phyloP scores from a whole-genome alignment of 2,329 filamentous ascomycete genomes.

The Neoascochyta sp. region DNA sequence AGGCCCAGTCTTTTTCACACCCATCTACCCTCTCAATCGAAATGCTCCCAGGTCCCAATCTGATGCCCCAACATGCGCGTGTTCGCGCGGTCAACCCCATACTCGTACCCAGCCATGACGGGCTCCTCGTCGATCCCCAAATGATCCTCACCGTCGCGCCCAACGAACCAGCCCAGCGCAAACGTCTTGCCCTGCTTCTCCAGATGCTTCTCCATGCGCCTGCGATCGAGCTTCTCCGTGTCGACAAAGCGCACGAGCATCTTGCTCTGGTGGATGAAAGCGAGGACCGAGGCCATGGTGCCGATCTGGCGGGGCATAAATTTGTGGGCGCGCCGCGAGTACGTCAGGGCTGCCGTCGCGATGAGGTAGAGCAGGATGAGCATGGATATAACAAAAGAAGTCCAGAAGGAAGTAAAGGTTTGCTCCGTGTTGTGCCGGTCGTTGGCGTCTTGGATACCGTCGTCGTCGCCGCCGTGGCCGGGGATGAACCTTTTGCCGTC shows the following conservation, averaged over 20 bases:
- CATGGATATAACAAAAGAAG: constrained; percentile 59
- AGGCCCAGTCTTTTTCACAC: too few species aligned
- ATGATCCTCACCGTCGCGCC: constrained; percentile 68
- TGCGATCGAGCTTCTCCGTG: constrained; percentile 60
- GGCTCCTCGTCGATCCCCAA: constrained; percentile 77
- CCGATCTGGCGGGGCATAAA: constrained; percentile 76
- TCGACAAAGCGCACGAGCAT: constrained; percentile 73
- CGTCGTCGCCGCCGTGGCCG: constrained; percentile 18
- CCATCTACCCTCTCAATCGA: too few species aligned
- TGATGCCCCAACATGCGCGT: constrained; percentile 28
- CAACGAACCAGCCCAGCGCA: constrained; percentile 72
- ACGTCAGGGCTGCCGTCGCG: constrained; percentile 57
- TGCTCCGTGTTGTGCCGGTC: constrained; percentile 39
- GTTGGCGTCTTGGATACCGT: constrained; percentile 5
- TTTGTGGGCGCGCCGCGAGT: constrained; percentile 60
- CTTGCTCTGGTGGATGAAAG: constrained; percentile 75
- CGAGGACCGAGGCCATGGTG: constrained; percentile 71
- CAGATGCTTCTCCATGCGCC: constrained; percentile 60
- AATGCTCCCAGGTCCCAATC: constrained; percentile 26
- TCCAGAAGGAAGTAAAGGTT: constrained; percentile 59
- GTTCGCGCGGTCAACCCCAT: constrained; percentile 49
- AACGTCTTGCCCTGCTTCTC: constrained; percentile 63
- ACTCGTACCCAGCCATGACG: constrained; percentile 61
- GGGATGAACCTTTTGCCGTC: constrained; percentile 59
- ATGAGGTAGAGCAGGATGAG: constrained; percentile 65